These are phyloP conservation scores for Boletus pseudo-olivaceus DNA, from an alignment of 768 basidiomycete genomes.

Conservation along the genomic window DNA sequence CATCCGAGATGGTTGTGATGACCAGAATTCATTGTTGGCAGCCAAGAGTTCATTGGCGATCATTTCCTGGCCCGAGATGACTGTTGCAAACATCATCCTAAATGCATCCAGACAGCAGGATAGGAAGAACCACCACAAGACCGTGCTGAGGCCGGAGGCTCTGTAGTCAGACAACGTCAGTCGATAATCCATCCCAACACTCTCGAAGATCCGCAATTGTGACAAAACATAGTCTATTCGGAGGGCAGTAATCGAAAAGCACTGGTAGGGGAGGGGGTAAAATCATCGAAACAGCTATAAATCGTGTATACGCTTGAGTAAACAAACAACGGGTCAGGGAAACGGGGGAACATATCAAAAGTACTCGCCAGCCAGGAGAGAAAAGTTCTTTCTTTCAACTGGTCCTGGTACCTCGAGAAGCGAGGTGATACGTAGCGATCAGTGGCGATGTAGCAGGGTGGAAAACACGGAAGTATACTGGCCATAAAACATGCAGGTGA, in stretches of 20 bases:
- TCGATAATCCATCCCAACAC: background rate
- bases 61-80: background rate
- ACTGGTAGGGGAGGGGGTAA: slow-evolving; percentile 8
- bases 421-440: slow-evolving; percentile 21
- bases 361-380: slow-evolving; percentile 19
- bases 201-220: background rate
- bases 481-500: slow-evolving; percentile 3
- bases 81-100: background rate
- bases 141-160: background rate
- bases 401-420: slow-evolving; percentile 24
- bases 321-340: background rate
- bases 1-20: background rate
- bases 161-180: slow-evolving; percentile 1
- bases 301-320: slow-evolving; percentile 22
- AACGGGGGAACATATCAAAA: slow-evolving; percentile 17
- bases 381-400: slow-evolving; percentile 17
- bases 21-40: background rate
- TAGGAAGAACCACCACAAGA: too few species aligned
- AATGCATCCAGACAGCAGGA: background rate
- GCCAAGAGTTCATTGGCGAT: background rate
- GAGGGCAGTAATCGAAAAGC: slow-evolving; percentile 18
- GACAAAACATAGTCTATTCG: slow-evolving; percentile 20
- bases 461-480: slow-evolving; percentile 22
- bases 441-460: slow-evolving; percentile 12
- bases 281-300: slow-evolving; percentile 19